Base-by-base conservation (phyloP, 768 basidiomycete species). In the Russula sp. region DNA sequence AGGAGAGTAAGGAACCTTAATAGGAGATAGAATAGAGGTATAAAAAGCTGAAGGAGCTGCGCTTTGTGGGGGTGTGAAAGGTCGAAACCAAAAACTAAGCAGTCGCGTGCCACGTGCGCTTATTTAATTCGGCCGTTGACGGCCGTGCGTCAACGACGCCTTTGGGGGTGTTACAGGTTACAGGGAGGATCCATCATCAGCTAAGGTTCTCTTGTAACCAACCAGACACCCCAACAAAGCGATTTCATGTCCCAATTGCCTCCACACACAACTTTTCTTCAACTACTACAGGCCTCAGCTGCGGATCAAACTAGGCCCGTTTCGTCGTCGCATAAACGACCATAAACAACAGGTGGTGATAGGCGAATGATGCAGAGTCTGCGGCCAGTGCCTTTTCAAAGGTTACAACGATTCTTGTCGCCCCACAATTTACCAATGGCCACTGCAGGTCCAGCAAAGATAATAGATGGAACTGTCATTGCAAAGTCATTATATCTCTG, bases 381-480 rank as follows among this genome's bases (percentile, higher is more conserved):
- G 60, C 63, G 64, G 60, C 5, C 20, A 2, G 20, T 38, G 20
- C 39, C 50, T 10, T n/a, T 51, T 20, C 43, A 58, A 10, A 36
- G 14, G 9, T 14, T 58, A n/a, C 61, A 53, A 2, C 52, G 62
- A 55, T 32, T 63, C 42, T 55, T 63, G 46, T 54, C 62, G 20
- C 46, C 43, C 25, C 45, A 20, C 22, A 11, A 5, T 20, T 32
- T 11, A 16, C 39, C 39, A 36, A 75, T 75, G 74, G 69, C 69
- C 49, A 41, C 68, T 35, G 47, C 65, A 47, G 58, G 66, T 13
- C 66, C 57, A 32, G 78, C 82, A 8, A 78, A 79, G 63, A 69
- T 89, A 69, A 93, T 98, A 71, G 91, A 97, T 66, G 95, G 95
- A 18, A 88, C 81, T 49, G 82, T 80, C 49, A 74, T 94, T 66